Evolutionary conservation across 768 basidiomycete genomes (phyloP).

Genomic region (Auricularia auricula-judae): DNA sequence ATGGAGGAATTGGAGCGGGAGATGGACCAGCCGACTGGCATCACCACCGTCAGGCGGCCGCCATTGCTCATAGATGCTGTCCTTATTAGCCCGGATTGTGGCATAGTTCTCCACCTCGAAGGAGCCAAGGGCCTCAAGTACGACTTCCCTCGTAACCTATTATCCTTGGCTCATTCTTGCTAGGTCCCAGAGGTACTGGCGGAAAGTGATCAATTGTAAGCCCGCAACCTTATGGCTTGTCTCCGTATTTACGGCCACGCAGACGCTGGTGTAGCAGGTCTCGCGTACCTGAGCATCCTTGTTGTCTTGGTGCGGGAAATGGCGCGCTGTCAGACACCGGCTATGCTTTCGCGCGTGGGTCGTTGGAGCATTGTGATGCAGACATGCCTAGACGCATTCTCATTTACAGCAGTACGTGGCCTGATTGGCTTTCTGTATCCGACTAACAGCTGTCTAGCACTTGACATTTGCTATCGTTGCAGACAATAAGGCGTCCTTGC

Average conservation of each 20-base stretch:
- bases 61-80: constrained; percentile 51
- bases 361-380: constrained; percentile 77
- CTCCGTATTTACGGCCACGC: constrained; percentile 7
- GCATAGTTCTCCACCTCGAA: constrained; percentile 54
- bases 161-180: background rate
- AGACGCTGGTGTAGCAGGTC: constrained; percentile 65
- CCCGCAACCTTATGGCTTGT: background rate
- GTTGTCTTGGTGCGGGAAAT: constrained; percentile 64
- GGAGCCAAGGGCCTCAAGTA: constrained; percentile 64
- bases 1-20: constrained; percentile 69
- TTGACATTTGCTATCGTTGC: constrained; percentile 81
- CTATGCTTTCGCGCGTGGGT: constrained; percentile 67
- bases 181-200: constrained; percentile 56
- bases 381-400: constrained; percentile 67
- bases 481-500: constrained; percentile 70
- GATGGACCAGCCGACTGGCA: constrained; percentile 61
- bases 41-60: constrained; percentile 45
- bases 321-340: constrained; percentile 63
- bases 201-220: constrained; percentile 56
- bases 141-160: constrained; percentile 5
- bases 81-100: constrained; percentile 71
- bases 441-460: constrained; percentile 30
- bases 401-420: constrained; percentile 56
- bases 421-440: background rate
- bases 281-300: constrained; percentile 59